Percentiles rank a stretch among this genome's conserved stretches.
Conservation (phyloP, 768 basidiomycete species). For the Rhizopogon roseolus region DNA sequence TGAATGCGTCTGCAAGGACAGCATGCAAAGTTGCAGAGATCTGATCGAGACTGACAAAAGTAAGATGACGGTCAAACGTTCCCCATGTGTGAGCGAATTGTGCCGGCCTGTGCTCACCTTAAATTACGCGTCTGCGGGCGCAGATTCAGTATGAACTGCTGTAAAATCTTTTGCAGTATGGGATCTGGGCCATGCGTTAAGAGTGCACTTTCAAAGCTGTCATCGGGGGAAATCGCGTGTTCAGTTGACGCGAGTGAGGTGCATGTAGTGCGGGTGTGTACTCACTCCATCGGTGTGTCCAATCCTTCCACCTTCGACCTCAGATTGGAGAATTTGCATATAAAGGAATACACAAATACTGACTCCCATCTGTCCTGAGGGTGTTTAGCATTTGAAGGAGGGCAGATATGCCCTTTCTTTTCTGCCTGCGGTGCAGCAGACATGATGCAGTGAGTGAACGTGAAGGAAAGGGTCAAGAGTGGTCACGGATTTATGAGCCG, state of each 20-base stretch:
- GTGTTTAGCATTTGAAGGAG: conserved; percentile 60
- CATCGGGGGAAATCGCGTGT: conserved; percentile 27
- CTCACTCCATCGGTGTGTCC: conserved; percentile 81
- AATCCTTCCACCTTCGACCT: conserved; percentile 74
- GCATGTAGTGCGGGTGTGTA: conserved; percentile 21
- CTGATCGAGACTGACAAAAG: conserved; percentile 62
- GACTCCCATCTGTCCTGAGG: conserved; percentile 85
- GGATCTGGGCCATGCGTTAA: conserved; percentile 67
- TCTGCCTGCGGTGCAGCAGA: conserved; percentile 28
- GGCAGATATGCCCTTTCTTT: conserved; percentile 50
- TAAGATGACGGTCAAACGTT: conserved; percentile 29
- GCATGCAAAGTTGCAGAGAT: conserved; percentile 71
- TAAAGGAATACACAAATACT: conserved; percentile 80
- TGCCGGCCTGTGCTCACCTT: conserved; percentile 53
- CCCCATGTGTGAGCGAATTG: conserved; percentile 17
- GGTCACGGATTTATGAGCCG: conserved; percentile 28
- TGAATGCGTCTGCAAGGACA: conserved; percentile 70
- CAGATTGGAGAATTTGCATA: conserved; percentile 76
- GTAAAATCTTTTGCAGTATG: conserved; percentile 68
- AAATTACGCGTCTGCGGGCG: conserved; percentile 88
- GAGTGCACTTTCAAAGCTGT: conserved; percentile 76
- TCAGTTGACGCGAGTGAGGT: conserved; percentile 17
- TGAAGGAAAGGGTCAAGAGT: conserved; percentile 29
- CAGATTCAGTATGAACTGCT: conserved; percentile 76
- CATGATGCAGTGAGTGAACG: conserved; percentile 33